Conservation (phyloP, 2,329 filamentous ascomycete species). For the Penicillium sp. region DNA sequence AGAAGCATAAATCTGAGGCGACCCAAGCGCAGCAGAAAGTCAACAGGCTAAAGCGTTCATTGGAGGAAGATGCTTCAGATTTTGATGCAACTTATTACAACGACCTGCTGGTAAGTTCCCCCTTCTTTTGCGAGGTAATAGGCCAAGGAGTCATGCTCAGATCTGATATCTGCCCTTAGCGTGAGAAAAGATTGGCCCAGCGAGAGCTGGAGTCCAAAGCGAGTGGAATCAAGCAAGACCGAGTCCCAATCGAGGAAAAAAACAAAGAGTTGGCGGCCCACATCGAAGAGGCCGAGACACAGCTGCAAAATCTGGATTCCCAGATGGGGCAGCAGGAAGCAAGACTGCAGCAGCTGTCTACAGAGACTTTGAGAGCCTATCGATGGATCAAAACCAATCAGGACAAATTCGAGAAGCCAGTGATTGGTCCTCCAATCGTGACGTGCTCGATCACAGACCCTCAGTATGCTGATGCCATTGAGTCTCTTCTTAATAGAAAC, state of each 20-base stretch:
- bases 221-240: constrained; percentile 45
- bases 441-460: constrained; percentile 78
- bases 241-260: constrained; percentile 35
- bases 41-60: constrained; percentile 63
- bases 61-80: constrained; percentile 64
- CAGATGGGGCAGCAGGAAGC: constrained; percentile 73
- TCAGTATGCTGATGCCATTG: constrained; percentile 64
- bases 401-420: constrained; percentile 69
- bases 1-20: constrained; percentile 57
- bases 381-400: constrained; percentile 78
- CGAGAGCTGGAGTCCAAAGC: constrained; percentile 47
- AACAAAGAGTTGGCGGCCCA: constrained; percentile 42
- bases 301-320: constrained; percentile 66
- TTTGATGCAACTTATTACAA: constrained; percentile 75
- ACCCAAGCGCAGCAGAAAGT: constrained; percentile 60
- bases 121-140: background rate
- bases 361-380: constrained; percentile 72
- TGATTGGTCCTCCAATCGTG: constrained; percentile 80
- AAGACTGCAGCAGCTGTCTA: constrained; percentile 63
- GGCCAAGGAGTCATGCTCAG: constrained; percentile 25
- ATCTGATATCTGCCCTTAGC: constrained; percentile 46
- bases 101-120: constrained; percentile 65
- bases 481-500: constrained; percentile 57
- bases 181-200: constrained; percentile 55
- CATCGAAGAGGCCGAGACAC: constrained; percentile 52